A percentile compares a stretch with the other conserved stretches of the same genome.
phyloP scores from a whole-genome alignment of 1,284 basidiomycete species.

The Pulchroboletus neoregius region DNA sequence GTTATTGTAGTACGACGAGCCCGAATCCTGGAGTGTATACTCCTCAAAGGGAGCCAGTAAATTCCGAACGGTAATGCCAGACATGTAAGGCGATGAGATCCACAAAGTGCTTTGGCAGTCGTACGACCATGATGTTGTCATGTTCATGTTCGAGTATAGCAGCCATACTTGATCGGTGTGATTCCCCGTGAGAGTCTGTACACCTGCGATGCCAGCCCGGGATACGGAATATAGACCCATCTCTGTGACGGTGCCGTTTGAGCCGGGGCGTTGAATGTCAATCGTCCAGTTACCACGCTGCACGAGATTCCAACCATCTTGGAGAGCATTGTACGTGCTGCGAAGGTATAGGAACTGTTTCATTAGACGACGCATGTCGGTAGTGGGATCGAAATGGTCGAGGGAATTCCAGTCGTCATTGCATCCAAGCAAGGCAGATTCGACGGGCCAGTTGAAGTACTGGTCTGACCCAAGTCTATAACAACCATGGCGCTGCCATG shows the following conservation, averaged over 20 bases:
- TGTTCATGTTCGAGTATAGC: slow-evolving; percentile 81
- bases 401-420: slow-evolving; percentile 84
- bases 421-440: slow-evolving; percentile 75
- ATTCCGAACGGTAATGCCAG: slow-evolving; percentile 63
- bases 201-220: slow-evolving; percentile 53
- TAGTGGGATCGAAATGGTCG: slow-evolving; percentile 90
- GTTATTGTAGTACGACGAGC: slow-evolving; percentile 55
- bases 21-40: slow-evolving; percentile 63
- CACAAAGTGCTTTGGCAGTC: slow-evolving; percentile 57
- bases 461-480: slow-evolving; percentile 84
- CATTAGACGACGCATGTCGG: slow-evolving; percentile 69
- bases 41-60: slow-evolving; percentile 80
- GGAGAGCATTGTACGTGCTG: slow-evolving; percentile 62
- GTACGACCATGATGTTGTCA: slow-evolving; percentile 58
- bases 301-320: slow-evolving; percentile 80
- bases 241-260: slow-evolving; percentile 74
- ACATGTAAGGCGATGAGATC: slow-evolving; percentile 74
- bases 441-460: slow-evolving; percentile 86
- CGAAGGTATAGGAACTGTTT: slow-evolving; percentile 73
- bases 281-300: slow-evolving; percentile 82
- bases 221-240: slow-evolving; percentile 83
- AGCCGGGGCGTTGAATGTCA: slow-evolving; percentile 74
- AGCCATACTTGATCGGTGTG: slow-evolving; percentile 73
- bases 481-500: slow-evolving; percentile 91
- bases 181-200: slow-evolving; percentile 56